Percentiles rank a stretch among this genome's conserved stretches.
phyloP scores from a whole-genome alignment of 768 basidiomycete species.

The Strobilomyces confusus region DNA sequence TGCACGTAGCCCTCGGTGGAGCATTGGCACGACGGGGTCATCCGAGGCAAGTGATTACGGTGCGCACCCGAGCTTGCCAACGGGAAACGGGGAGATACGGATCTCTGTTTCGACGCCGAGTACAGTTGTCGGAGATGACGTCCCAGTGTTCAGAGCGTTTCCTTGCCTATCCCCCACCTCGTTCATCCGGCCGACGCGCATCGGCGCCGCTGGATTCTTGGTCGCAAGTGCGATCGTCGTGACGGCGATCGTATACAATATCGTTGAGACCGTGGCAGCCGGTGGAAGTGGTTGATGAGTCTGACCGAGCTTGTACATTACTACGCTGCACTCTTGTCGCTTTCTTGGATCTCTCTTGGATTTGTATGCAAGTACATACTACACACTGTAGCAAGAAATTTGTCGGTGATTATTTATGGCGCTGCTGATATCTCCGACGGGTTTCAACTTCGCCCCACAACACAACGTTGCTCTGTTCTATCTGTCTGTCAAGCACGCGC shows the following conservation, averaged over 20 bases:
- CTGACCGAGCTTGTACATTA: too few relatives aligned
- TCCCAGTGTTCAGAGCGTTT: conserved; percentile 14
- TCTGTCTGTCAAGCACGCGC: too few relatives aligned
- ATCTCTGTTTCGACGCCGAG: not conserved
- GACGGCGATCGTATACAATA: conserved; percentile 16
- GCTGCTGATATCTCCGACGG: not conserved
- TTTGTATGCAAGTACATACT: too few relatives aligned
- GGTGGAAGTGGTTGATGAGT: too few relatives aligned
- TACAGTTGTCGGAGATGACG: not conserved
- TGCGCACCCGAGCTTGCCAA: too few relatives aligned
- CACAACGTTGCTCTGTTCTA: too few relatives aligned
- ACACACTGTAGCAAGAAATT: too few relatives aligned
- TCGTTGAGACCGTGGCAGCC: conserved; percentile 1
- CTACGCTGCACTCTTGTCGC: too few relatives aligned
- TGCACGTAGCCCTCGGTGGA: conserved; percentile 3
- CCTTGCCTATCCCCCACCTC: conserved; percentile 9
- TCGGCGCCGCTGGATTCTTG: conserved; percentile 6
- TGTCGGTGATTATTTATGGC: not conserved
- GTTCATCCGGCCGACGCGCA: conserved; percentile 6
- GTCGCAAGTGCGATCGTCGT: conserved; percentile 10
- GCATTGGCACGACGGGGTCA: not conserved
- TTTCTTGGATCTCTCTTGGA: not conserved
- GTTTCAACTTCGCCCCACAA: not conserved
- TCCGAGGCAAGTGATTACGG: not conserved
- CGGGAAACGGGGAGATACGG: not conserved